Percentiles rank a stretch among this genome's conserved stretches.
Evolutionary conservation across 225 moss, liverwort and hornwort species (phyloP).

Genomic region (Physcomitrium patens): DNA sequence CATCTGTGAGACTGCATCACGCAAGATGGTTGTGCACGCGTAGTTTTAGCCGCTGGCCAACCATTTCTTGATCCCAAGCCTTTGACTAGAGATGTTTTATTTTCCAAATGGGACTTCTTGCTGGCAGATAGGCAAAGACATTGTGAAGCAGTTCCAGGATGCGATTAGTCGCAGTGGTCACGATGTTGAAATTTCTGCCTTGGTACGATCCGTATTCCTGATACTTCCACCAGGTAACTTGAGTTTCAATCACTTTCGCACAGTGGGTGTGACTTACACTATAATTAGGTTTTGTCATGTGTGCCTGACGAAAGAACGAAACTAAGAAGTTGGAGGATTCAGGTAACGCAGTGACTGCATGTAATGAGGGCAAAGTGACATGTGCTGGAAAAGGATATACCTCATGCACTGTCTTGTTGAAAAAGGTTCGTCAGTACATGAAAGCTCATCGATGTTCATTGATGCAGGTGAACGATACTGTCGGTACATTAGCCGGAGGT

Average conservation of each 20-base stretch:
- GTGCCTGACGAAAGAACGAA: not conserved
- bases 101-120: constrained; percentile 6
- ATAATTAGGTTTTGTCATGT: not conserved
- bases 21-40: too few species aligned
- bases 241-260: not conserved
- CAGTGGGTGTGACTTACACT: not conserved
- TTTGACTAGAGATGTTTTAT: constrained; percentile 6
- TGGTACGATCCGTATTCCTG: constrained; percentile 37
- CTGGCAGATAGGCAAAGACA: constrained; percentile 56
- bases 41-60: not conserved
- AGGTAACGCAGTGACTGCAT: not conserved
- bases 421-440: not conserved
- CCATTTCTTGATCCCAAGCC: not conserved
- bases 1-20: not conserved
- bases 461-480: constrained; percentile 97
- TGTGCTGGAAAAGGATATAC: too few species aligned
- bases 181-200: constrained; percentile 51
- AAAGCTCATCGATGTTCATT: constrained; percentile 22
- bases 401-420: not conserved
- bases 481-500: constrained; percentile 88
- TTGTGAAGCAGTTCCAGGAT: constrained; percentile 62
- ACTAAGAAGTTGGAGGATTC: not conserved
- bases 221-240: constrained; percentile 1
- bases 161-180: constrained; percentile 58
- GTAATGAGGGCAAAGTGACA: too few species aligned